Base-by-base conservation (phyloP, 768 basidiomycete species). In the Russula lepida region DNA sequence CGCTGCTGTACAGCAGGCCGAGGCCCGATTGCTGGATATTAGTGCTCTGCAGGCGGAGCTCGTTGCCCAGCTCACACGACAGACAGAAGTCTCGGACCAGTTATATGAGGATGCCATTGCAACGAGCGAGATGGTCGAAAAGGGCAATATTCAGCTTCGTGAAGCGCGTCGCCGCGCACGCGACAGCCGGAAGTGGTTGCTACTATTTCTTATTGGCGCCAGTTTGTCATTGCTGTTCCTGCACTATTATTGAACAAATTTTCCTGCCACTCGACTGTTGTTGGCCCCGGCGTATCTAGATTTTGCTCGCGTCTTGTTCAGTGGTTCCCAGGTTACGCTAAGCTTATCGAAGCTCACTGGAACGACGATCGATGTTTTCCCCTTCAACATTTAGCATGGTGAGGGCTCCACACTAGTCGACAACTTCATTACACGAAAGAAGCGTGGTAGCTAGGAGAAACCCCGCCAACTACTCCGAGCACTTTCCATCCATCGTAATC, bases 101-200 rank as follows among this genome's bases (percentile, higher is more conserved):
- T 75, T 99, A 62, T 97, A 92, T 70, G 93, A 97, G 67, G 95
- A 99, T 69, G 95, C 93, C 9, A 86, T 97, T 56, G 83, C 88
- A 2, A 90, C 89, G 30, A 88, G 91, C 12, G 85, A 83, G 8
- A 88, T 85, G 50, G 86, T 98, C 41, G 89, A 89, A 67, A 89
- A 88, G 71, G 94, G 95, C 35, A 98, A 98, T 67, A 77, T 81
- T 46, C 92, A 99, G 73, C 78, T 99, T 58, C 85, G 82, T 71
- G 92, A 94, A 75, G 95, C 97, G 17, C 84, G 84, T 71, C 80
- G 91, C 71, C 79, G 94, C 58, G 89, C 88, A 32, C 85, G 88
- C 67, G 95, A 97, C 67, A 83, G 90, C 43, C 79, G 97, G 72
- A 76, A 94, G 66, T 98, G 92, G 75, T 82, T 99, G 65, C 76